These are phyloP conservation scores for Dactylorhiza incarnata DNA, from an alignment of 106 monocot genomes.

Conservation along the genomic window DNA sequence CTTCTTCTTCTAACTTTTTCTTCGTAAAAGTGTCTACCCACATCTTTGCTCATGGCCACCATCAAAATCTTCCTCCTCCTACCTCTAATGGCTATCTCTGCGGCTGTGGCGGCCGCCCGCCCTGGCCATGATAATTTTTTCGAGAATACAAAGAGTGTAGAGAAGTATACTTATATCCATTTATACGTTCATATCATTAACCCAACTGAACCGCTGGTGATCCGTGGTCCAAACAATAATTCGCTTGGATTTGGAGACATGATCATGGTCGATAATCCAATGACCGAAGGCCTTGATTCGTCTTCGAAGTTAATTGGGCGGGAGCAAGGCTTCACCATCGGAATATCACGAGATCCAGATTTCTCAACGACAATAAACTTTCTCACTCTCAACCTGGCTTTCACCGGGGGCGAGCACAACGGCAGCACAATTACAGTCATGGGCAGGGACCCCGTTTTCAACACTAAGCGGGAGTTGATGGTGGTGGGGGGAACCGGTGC, in stretches of 20 bases:
- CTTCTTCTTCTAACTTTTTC: too few relatives aligned
- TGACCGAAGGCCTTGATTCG: background rate
- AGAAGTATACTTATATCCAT: too few relatives aligned
- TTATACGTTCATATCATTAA: too few relatives aligned
- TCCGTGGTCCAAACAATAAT: too few relatives aligned
- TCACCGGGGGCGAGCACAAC: constrained; percentile 21
- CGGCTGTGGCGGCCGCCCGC: too few relatives aligned
- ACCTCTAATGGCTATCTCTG: too few relatives aligned
- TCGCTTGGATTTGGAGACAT: constrained; percentile 12
- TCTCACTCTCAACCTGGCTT: constrained; percentile 4
- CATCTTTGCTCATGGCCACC: too few relatives aligned
- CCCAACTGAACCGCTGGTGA: too few relatives aligned
- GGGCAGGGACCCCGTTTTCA: background rate
- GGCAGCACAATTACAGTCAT: constrained; percentile 20
- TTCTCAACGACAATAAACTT: background rate
- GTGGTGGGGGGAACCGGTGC: constrained; percentile 29
- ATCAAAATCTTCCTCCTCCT: too few relatives aligned
- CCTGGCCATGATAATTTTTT: too few relatives aligned
- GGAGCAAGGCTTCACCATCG: constrained; percentile 14
- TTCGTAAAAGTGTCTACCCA: too few relatives aligned
- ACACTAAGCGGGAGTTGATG: constrained; percentile 9
- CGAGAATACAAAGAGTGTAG: too few relatives aligned
- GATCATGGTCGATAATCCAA: constrained; percentile 14
- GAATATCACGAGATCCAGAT: background rate
- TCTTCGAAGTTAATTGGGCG: constrained; percentile 9